A percentile compares a stretch with the other conserved stretches of the same genome.
Evolutionary conservation across 108 stramenopile species (phyloP).

Genomic region (Conticribra weissflogii): DNA sequence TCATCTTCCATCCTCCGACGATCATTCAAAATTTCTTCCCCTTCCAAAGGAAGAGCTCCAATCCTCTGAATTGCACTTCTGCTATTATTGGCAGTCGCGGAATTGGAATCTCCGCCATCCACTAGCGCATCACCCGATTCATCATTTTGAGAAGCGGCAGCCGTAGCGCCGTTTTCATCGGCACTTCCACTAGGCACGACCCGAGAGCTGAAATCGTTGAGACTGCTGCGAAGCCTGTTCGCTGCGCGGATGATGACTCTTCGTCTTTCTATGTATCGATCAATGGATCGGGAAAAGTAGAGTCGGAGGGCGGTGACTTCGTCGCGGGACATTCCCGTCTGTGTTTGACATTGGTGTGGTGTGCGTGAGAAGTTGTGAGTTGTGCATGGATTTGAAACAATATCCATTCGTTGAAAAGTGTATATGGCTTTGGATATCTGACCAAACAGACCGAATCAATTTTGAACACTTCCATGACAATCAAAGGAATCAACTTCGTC

Average conservation of each 20-base stretch:
- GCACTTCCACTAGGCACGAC: neutral
- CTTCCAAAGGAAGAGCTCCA: too few relatives aligned
- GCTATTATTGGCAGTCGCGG: constrained; percentile 1
- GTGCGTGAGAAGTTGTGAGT: neutral
- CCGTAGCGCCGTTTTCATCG: too few relatives aligned
- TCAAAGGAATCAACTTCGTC: too few relatives aligned
- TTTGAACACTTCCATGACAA: too few relatives aligned
- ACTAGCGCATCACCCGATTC: constrained; percentile 31
- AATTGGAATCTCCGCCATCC: constrained; percentile 1
- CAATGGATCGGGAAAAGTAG: constrained; percentile 80
- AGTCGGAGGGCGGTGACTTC: constrained; percentile 77
- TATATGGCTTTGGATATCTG: too few relatives aligned
- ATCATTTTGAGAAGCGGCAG: too few relatives aligned
- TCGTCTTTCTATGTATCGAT: constrained; percentile 62
- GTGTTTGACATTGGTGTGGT: neutral
- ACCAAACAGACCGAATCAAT: too few relatives aligned
- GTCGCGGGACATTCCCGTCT: constrained; percentile 57
- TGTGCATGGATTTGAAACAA: neutral
- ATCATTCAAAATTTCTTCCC: constrained; percentile 45
- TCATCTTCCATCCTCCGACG: constrained; percentile 74
- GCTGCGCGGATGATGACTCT: constrained; percentile 32
- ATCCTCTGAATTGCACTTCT: constrained; percentile 1
- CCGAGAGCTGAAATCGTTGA: neutral
- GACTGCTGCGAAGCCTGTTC: constrained; percentile 9
- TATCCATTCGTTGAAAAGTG: too few relatives aligned